Conservation (phyloP, 176 grass and related monocot genomes). For the Oryza nivara region DNA sequence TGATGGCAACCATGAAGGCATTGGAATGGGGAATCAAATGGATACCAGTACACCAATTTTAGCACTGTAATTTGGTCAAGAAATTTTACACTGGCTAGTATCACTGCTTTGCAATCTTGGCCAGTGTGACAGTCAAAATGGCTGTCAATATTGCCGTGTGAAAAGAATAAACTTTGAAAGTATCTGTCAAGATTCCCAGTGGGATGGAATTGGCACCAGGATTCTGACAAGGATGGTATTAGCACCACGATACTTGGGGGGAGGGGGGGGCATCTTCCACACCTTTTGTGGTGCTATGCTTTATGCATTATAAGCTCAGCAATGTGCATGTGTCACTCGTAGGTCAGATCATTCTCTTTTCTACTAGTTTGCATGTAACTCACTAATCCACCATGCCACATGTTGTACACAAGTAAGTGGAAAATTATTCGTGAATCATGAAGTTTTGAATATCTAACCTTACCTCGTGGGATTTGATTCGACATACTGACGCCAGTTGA, state of each 20-base stretch:
- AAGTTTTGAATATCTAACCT: slow-evolving; percentile 2
- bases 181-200: slow-evolving; percentile 37
- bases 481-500: not conserved
- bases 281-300: slow-evolving; percentile 1
- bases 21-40: not conserved
- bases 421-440: slow-evolving; percentile 12
- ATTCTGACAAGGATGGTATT: slow-evolving; percentile 28
- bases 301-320: slow-evolving; percentile 6
- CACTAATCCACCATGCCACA: slow-evolving; percentile 8
- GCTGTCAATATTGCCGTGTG: not conserved
- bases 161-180: slow-evolving; percentile 29
- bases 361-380: slow-evolving; percentile 6
- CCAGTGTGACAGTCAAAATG: slow-evolving; percentile 22
- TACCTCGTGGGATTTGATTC: not conserved
- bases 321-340: not conserved
- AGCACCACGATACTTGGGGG: slow-evolving; percentile 15
- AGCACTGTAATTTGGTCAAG: not conserved
- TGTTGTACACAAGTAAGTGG: slow-evolving; percentile 1
- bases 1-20: not conserved
- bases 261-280: slow-evolving; percentile 43
- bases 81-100: slow-evolving; percentile 2
- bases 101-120: slow-evolving; percentile 19
- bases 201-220: not conserved
- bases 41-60: not conserved
- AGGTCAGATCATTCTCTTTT: slow-evolving; percentile 8